These are phyloP conservation scores for Gossypium longicalyx DNA, from an alignment of 345 rosid genomes.

Conservation along the genomic window DNA sequence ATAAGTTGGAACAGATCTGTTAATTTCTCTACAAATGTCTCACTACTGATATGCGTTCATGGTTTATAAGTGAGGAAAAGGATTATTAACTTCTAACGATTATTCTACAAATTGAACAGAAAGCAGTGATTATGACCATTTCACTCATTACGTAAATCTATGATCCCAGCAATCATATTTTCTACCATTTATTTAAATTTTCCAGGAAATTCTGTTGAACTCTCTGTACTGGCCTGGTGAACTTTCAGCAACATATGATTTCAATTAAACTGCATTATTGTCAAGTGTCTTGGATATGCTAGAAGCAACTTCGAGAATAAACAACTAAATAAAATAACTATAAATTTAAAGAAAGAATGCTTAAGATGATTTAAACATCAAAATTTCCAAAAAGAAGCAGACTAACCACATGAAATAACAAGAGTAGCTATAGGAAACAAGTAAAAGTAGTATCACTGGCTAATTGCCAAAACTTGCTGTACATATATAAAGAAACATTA, in stretches of 20 bases:
- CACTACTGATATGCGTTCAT: not conserved
- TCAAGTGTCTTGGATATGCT: not conserved
- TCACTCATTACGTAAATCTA: not conserved
- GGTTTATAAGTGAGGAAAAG: not conserved
- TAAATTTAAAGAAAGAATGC: not conserved
- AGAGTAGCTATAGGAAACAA: not conserved
- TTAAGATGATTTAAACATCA: not conserved
- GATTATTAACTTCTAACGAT: not conserved
- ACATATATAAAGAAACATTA: not conserved
- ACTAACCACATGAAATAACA: not conserved
- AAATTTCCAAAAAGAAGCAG: not conserved
- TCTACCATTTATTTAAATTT: not conserved
- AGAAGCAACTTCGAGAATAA: constrained; percentile 8
- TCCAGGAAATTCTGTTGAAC: not conserved
- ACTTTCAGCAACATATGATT: not conserved
- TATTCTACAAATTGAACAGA: not conserved
- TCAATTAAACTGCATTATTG: not conserved
- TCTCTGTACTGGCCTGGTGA: not conserved
- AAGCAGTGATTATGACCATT: not conserved
- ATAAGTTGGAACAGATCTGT: not conserved
- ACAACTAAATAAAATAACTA: not conserved
- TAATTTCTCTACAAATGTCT: not conserved
- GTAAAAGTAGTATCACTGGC: constrained; percentile 12
- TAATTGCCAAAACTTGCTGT: not conserved
- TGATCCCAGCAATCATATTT: not conserved